Percentiles rank a stretch among this genome's conserved stretches.
Evolutionary conservation across 495 filamentous ascomycete species (phyloP).

Genomic region (Elaphomyces granulatus): DNA sequence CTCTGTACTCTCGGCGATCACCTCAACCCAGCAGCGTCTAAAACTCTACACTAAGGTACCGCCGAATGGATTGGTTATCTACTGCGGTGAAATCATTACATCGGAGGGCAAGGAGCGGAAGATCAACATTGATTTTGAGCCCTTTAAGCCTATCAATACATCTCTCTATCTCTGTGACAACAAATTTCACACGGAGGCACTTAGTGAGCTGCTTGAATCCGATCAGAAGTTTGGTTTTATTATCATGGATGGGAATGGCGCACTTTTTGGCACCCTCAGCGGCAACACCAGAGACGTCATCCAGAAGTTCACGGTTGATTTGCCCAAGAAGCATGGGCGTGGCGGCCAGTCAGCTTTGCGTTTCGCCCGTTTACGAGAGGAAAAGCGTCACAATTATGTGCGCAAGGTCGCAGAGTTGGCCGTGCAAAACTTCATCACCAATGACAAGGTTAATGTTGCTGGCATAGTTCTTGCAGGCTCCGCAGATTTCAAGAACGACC

Average conservation of each 20-base stretch:
- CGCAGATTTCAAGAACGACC: conserved; percentile 98
- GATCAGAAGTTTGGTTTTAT: conserved; percentile 99
- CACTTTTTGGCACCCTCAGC: conserved; percentile 88
- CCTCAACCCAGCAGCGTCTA: conserved; percentile 94
- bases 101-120: conserved; percentile 96
- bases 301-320: conserved; percentile 92
- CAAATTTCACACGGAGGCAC: conserved; percentile 96
- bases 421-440: conserved; percentile 95
- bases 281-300: conserved; percentile 95
- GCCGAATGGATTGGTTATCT: conserved; percentile 91
- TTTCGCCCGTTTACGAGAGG: conserved; percentile 98
- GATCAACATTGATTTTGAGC: conserved; percentile 99
- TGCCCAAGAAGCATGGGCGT: conserved; percentile 99
- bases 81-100: conserved; percentile 99
- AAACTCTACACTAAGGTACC: conserved; percentile 98
- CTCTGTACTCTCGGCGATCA: conserved; percentile 94
- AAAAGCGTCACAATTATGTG: conserved; percentile 99
- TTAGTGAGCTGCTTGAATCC: conserved; percentile 91
- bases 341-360: conserved; percentile 97
- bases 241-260: conserved; percentile 97
- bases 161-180: conserved; percentile 98
- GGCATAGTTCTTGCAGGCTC: conserved; percentile 92
- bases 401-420: conserved; percentile 95
- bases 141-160: conserved; percentile 99
- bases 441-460: conserved; percentile 93